phyloP scores from a whole-genome alignment of 2,329 filamentous ascomycete genomes.

The Aspergillus oerlinghausenensis region DNA sequence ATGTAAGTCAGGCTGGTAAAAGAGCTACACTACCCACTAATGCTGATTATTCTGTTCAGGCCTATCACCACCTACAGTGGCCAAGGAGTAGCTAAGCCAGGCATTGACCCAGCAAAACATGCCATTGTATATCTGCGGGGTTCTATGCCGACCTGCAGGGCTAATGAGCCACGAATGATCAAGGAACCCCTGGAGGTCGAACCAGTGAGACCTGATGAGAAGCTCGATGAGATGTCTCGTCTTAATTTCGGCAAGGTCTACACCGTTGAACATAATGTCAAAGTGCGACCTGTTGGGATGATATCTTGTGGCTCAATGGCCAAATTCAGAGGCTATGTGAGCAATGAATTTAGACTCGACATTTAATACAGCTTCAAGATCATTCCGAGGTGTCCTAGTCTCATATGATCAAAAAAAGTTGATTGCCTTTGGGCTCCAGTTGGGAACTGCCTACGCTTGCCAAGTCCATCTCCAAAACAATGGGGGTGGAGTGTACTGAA shows the following conservation, averaged over 20 bases:
- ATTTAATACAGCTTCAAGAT: too few species aligned
- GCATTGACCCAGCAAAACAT: slow-evolving; percentile 34
- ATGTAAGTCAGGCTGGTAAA: slow-evolving; percentile 21
- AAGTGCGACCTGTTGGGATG: slow-evolving; percentile 39
- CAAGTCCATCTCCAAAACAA: too few species aligned
- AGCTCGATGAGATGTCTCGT: slow-evolving; percentile 31
- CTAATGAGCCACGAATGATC: slow-evolving; percentile 25
- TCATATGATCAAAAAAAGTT: too few species aligned
- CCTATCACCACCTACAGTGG: slow-evolving; percentile 38
- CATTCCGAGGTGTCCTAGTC: too few species aligned
- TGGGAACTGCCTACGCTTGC: too few species aligned
- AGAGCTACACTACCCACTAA: background rate
- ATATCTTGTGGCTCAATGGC: slow-evolving; percentile 27
- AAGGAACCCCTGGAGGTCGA: slow-evolving; percentile 37
- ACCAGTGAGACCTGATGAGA: slow-evolving; percentile 15
- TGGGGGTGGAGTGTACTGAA: too few species aligned
- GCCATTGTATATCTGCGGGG: slow-evolving; percentile 33
- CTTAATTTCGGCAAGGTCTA: slow-evolving; percentile 40
- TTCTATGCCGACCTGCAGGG: slow-evolving; percentile 6
- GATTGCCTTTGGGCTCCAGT: too few species aligned
- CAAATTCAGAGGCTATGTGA: slow-evolving; percentile 17
- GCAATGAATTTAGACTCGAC: background rate
- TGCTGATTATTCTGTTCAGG: slow-evolving; percentile 18
- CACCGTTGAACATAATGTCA: slow-evolving; percentile 42
- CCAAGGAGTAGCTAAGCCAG: slow-evolving; percentile 29